Conservation (phyloP, 192 early-diverging fungal genomes). For the Podila epigama region DNA sequence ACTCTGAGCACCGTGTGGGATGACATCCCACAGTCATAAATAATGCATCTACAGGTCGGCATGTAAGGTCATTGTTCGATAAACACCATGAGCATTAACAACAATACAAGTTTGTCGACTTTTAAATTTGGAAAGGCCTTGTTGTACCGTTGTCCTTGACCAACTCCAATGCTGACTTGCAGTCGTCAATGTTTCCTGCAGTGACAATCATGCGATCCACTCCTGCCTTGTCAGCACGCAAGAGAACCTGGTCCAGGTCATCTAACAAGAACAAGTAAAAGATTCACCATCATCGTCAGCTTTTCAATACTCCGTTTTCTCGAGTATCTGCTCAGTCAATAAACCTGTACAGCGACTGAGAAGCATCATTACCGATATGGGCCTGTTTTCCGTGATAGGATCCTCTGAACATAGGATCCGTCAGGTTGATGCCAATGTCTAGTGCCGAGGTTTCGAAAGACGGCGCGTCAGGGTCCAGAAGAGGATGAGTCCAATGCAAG, state of each 20-base stretch:
- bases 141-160: slow-evolving; percentile 56
- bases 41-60: slow-evolving; percentile 50
- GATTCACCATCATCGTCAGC: too few relatives aligned
- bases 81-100: too few relatives aligned
- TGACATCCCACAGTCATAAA: slow-evolving; percentile 88
- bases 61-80: not conserved
- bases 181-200: slow-evolving; percentile 69
- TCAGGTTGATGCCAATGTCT: slow-evolving; percentile 92
- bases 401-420: slow-evolving; percentile 87
- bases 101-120: not conserved
- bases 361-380: slow-evolving; percentile 62
- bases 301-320: too few relatives aligned
- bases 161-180: slow-evolving; percentile 65
- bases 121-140: not conserved
- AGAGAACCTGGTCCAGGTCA: slow-evolving; percentile 70
- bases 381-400: slow-evolving; percentile 79
- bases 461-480: not conserved
- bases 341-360: not conserved
- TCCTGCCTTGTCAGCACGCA: slow-evolving; percentile 68
- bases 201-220: slow-evolving; percentile 87
- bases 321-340: not conserved
- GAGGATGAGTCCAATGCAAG: not conserved
- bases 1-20: slow-evolving; percentile 82
- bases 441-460: not conserved
- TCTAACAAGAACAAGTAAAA: slow-evolving; percentile 47